Base-by-base conservation (phyloP, 1,284 basidiomycete genomes). In the Fomitopsis pinicola region DNA sequence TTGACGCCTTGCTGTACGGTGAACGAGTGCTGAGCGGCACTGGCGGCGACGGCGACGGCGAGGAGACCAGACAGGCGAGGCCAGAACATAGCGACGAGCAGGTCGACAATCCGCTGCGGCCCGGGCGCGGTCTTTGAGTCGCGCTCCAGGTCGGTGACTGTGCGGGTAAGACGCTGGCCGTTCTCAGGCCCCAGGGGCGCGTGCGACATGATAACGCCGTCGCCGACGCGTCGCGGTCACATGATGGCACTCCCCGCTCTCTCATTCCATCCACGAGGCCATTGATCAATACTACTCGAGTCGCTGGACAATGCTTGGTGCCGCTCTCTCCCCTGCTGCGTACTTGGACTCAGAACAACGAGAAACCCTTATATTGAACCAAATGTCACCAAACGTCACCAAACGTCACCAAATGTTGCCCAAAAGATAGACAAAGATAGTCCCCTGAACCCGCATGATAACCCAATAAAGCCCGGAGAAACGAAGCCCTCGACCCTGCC, bases 1-100 rank as follows among this genome's bases (percentile, higher is more conserved):
- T 28, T 48, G 35, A 48, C n/a, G 12, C 14, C 15, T 19, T 45
- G 26, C 40, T 62, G 42, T 22, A 54, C 10, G 42, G 14, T 7
- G 48, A 62, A 42, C 42, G 61, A 53, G 19, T 54, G 52, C 55
- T 62, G 61, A 10, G 38, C 48, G 7, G 54, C 58, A 22, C 33
- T 36, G 2, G 58, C 42, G n/a, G 36, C 56, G 30, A 35, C 33
- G 17, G 44, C 44, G 22, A 53, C 35, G 15, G 28, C 42, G 44
- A 58, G 44, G 2, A 60, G 50, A 42, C 59, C 33, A 15, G 57
- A 44, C 17, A 55, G 30, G 33, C 36, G 36, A 8, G 26, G 19
- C 28, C 52, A 53, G 26, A 63, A 19, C 62, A 63, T 60, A 55
- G 50, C 50, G 36, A 4, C 36, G n/a, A 36, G 48, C 33, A 38